These are phyloP conservation scores for Tulasnella sp. DNA, from an alignment of 768 basidiomycete species.

Conservation along the genomic window DNA sequence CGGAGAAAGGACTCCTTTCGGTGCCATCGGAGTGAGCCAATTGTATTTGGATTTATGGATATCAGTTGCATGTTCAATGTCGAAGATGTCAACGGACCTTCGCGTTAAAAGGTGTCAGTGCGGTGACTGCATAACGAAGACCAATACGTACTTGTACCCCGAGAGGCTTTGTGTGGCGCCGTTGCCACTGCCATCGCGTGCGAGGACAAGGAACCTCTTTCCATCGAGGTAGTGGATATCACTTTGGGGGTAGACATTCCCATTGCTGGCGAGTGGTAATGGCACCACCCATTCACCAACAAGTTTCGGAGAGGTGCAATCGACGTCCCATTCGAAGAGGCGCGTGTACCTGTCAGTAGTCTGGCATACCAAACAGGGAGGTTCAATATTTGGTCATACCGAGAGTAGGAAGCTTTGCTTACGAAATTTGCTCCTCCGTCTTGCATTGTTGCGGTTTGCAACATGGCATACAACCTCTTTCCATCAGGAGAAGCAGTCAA, in stretches of 20 bases:
- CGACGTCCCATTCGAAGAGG: slow-evolving; percentile 43
- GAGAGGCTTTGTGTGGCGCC: slow-evolving; percentile 40
- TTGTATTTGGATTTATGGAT: slow-evolving; percentile 48
- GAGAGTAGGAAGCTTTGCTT: too few relatives aligned
- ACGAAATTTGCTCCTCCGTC: slow-evolving; percentile 34
- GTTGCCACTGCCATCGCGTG: slow-evolving; percentile 49
- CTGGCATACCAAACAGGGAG: too few relatives aligned
- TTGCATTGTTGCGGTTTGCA: slow-evolving; percentile 52
- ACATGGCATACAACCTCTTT: slow-evolving; percentile 43
- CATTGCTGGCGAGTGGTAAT: slow-evolving; percentile 37
- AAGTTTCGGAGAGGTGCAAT: slow-evolving; percentile 28
- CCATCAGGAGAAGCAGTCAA: slow-evolving; percentile 40
- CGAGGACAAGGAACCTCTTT: slow-evolving; percentile 44
- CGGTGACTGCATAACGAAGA: neutral
- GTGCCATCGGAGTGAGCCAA: slow-evolving; percentile 35
- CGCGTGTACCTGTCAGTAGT: slow-evolving; percentile 45
- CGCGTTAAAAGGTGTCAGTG: neutral
- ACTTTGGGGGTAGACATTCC: slow-evolving; percentile 40
- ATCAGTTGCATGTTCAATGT: slow-evolving; percentile 45
- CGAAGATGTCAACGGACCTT: slow-evolving; percentile 49
- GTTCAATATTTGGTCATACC: too few relatives aligned
- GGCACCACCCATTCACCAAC: slow-evolving; percentile 50
- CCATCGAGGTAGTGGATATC: slow-evolving; percentile 46
- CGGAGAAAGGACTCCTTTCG: slow-evolving; percentile 35
- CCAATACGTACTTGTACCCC: slow-evolving; percentile 38